Base-by-base conservation (phyloP, 257 asterid species). In the Scutellaria galericulata region DNA sequence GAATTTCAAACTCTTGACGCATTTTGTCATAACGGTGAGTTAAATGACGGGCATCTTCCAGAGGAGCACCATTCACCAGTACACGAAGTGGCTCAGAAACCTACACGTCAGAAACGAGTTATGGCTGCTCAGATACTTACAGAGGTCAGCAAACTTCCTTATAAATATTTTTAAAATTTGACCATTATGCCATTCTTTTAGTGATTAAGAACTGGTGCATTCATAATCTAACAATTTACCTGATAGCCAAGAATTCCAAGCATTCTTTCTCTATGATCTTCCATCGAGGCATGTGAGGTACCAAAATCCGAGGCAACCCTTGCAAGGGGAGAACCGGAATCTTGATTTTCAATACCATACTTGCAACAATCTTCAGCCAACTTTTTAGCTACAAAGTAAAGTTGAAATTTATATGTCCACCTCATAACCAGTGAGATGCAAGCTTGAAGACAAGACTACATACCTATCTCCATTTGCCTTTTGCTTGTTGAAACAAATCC, bases 1-100 rank as follows among this genome's bases (percentile, higher is more conserved):
- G 97, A 42, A 83, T 57, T 82, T 94, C 97, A 68, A 91, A 86
- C 72, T 94, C 99, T 51, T 91, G 97, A 50, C 95, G 93, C 80
- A 85, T 85, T 79, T 86, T 88, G 75, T 91, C 95, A 64, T 91
- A 94, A 39, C 86, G 85, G 72, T 82, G 97, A 74, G 95, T 86
- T 79, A 94, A 82, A 82, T 88, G 99, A 51, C 97, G 99, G 56
- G 97, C 99, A 81, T 94, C 99, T 80, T 89, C 99, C 60, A 94
- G 77, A 57, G 99, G 99, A 79, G 97, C 96, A 65, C 99, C 92
- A 40, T 80, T 81, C 13, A 86, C 83, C 55, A 84, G 59, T 45
- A 84, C 88, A 64, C 91, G 90, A 39, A 94, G 92, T 64, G 96
- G 92, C 82, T 91, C 96, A 35, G 89, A 85, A 62, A 94, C 90